Evolutionary conservation across 2,329 filamentous ascomycete genomes (phyloP).

Genomic region (Knoxdaviesia proteae): DNA sequence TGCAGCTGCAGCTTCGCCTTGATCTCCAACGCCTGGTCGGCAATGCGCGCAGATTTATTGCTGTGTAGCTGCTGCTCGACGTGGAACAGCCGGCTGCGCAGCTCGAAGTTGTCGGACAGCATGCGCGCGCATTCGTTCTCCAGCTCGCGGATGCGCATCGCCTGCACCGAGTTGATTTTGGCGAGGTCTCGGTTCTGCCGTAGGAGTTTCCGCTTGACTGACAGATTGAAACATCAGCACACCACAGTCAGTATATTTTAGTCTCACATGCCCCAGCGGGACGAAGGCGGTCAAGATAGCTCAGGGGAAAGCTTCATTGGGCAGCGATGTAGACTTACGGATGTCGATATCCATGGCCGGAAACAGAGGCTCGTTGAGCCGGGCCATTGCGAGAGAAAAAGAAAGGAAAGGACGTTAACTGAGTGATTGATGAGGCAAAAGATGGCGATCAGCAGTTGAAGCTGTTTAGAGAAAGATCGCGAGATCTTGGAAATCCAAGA

Average conservation of each 20-base stretch:
- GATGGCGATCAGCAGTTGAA: no score
- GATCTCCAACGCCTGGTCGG: slow-evolving; percentile 47
- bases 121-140: slow-evolving; percentile 57
- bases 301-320: neutral
- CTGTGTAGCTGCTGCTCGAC: slow-evolving; percentile 47
- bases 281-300: neutral
- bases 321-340: slow-evolving; percentile 26
- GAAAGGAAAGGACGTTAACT: no score
- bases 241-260: neutral
- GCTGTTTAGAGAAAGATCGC: neutral
- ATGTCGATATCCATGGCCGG: slow-evolving; percentile 51
- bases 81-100: slow-evolving; percentile 49
- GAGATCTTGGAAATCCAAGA: neutral
- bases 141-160: slow-evolving; percentile 53
- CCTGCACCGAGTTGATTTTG: slow-evolving; percentile 57
- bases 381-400: slow-evolving; percentile 40
- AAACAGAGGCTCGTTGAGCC: slow-evolving; percentile 54
- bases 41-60: slow-evolving; percentile 34
- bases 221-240: slow-evolving; percentile 5
- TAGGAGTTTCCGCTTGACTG: slow-evolving; percentile 61
- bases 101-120: slow-evolving; percentile 57
- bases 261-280: neutral
- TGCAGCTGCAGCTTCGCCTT: slow-evolving; percentile 53
- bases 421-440: no score
- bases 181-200: slow-evolving; percentile 73